Evolutionary conservation across 1,139 yeast species (phyloP), one percentile per base, ranked within the genome.

Genomic region (Taphrina communis): DNA sequence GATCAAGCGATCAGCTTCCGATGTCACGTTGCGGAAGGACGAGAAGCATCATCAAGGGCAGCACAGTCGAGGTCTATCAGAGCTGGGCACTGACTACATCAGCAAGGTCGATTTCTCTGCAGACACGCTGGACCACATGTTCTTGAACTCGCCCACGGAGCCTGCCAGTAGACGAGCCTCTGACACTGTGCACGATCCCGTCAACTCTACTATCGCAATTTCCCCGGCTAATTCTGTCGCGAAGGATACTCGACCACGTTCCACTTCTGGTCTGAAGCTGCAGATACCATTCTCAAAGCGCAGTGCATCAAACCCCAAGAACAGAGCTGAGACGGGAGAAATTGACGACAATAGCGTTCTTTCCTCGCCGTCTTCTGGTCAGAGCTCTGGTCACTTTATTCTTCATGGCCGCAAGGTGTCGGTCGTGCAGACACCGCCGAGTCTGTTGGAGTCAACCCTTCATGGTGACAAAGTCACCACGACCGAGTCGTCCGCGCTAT

Each of bases 321-420:
- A 21, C 51, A 42, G 25, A 25, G 31, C 57, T 17, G 61, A 63
- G 9, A 44, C 36, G 12, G 38, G 21, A n/a, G 61, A 56, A 25
- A 19, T 36, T 17, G 66, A 53, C 35, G 52, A 21, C 17, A 35
- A 21, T 19, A 52, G 42, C 14, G 48, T 44, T 14, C 35, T 63
- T 14, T 17, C 61, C 14, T 63, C 67, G 17, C 67, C 60, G 2
- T 53, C 67, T 8, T 63, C 67, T 7, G 62, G 53, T 4, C 6
- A 21, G 56, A 53, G 67, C 9, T 63, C 67, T 2, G 60, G 61
- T 35, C 67, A 56, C 41, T 63, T 63, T 19, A 53, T 63, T 14
- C 48, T 63, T 14, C 67, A 63, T 55, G 67, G 67, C 8, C 67
- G 67, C 21, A 63, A 63, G 42, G 67, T 63, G 1, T 63, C 67